Evolutionary conservation across 495 filamentous ascomycete species (phyloP).

Genomic region (Baudoinia panamericana): DNA sequence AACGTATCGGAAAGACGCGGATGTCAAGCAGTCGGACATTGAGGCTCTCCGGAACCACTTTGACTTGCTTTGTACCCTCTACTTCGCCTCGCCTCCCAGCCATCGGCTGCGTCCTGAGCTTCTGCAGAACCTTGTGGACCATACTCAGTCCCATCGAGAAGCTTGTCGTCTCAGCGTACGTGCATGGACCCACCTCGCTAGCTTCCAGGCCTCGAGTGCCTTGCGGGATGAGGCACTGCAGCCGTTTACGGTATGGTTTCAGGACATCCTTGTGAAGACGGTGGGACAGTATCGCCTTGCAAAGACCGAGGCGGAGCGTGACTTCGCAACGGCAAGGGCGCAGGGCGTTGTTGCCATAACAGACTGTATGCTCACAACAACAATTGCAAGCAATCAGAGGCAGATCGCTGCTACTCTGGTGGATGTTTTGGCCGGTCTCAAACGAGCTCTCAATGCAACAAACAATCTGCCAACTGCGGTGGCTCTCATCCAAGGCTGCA

Average conservation of each 20-base stretch:
- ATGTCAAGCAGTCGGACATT: conserved; percentile 60
- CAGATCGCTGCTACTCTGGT: conserved; percentile 47
- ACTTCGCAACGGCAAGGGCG: conserved; percentile 30
- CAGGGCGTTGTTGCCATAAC: conserved; percentile 33
- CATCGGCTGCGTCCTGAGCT: conserved; percentile 56
- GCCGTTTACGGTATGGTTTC: conserved; percentile 49
- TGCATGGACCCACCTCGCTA: conserved; percentile 65
- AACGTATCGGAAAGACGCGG: conserved; percentile 71
- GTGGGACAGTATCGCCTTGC: conserved; percentile 45
- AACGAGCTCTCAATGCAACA: conserved; percentile 35
- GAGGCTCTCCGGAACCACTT: conserved; percentile 84
- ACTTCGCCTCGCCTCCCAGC: conserved; percentile 64
- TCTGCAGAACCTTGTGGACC: conserved; percentile 66
- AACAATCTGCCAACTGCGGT: conserved; percentile 29
- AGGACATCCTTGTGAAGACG: conserved; percentile 42
- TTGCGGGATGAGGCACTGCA: conserved; percentile 25
- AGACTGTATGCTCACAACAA: conserved; percentile 39
- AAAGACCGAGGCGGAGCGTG: conserved; percentile 48
- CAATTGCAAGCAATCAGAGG: conserved; percentile 47
- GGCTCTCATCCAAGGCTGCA: conserved; percentile 24
- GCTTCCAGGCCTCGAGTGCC: conserved; percentile 53
- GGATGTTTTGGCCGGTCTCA: conserved; percentile 41
- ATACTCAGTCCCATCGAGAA: conserved; percentile 67
- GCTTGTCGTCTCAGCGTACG: conserved; percentile 72
- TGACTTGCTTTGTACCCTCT: conserved; percentile 79